Evolutionary conservation across 345 rosid species (phyloP), one percentile per base, ranked within the genome.

Genomic region (Kernera saxatilis): DNA sequence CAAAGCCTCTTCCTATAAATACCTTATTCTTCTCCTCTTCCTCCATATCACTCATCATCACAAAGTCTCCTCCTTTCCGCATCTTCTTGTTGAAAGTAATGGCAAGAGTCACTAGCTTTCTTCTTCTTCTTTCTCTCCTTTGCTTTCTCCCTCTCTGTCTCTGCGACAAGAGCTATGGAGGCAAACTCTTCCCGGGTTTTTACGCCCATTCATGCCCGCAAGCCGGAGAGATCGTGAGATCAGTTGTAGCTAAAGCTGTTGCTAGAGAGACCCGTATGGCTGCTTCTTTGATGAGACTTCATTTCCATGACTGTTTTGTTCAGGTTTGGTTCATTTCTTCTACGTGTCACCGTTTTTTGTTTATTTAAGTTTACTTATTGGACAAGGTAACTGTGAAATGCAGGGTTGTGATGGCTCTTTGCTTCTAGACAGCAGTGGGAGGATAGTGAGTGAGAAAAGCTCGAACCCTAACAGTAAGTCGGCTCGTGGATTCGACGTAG

Each of bases 351-450:
- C 5, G 5, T 7, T 35, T 26, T 25, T 45, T 29, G 18, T 14
- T 65, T 35, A 36, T 43, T 43, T 39, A 26, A 11, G 59, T 26
- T 65, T 8, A 33, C 73, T 36, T 59, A 14, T 15, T 57, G 8
- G 32, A 0, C 43, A 59, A 67, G 46, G 51, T 55, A 54, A 33
- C 52, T 65, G 17, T 18, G 27, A 32, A 15, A 43, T 65, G 64
- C 79, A 93, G 98, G 98, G 98, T 2, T 93, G 97, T 75, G 98
- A 93, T 78, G 96, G 86, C 52, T 91, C 97, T 15, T 0, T 91
- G 46, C 69, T 93, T 77, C 71, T 93, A 40, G 98, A 91, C 81
- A 85, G 84, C 79, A 73, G 81, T 55, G 84, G 86, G 44, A 64
- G 75, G 48, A 78, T 93, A 59, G 51, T 69, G 22, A 89, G 85